Evolutionary conservation across 495 filamentous ascomycete species (phyloP), one percentile per base, ranked within the genome.

Genomic region (Amorphotheca resinae): DNA sequence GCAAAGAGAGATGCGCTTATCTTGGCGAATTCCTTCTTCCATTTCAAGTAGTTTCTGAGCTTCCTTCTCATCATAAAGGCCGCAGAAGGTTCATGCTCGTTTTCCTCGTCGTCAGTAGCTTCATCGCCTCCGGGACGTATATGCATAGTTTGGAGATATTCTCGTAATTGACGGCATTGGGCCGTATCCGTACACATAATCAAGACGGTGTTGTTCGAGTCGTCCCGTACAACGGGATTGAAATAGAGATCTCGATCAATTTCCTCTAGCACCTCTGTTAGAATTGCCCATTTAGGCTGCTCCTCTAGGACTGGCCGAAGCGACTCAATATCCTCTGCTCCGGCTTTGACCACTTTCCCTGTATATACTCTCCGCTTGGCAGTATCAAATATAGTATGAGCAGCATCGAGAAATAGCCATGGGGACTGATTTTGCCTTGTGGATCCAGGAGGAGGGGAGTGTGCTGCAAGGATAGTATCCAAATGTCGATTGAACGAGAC

Each of bases 361-460:
- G 80, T 71, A 53, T 94, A 98, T n/a, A 93, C 88, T 44, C 91
- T 71, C 17, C 80, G 73, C 56, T 87, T 95, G 0, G 91, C 87
- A 9, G 86, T 87, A 38, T 83, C 82, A 45, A 98, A 96, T 2
- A 98, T 85, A 25, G 82, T 87, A 60, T 95, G 83, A 3, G 91
- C 91, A 17, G 89, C 87, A 60, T 96, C 91, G 11, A 95, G 74
- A 55, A 95, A 96, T 8, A 96, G 72, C 91, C 91, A 98, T 0
- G 91, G 91, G 2, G 89, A 89, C 50, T 95, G 86, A 22, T 77
- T 87, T 57, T 93, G 82, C 44, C 78, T 77, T 16, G 80, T 94
- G 4, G 85, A 83, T 0, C 88, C 89, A 33, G 89, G 84, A 16
- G 85, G 80, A 1, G 91, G 89, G 44, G 82, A 77, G 58, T 94